Conservation (phyloP, 2,329 filamentous ascomycete species). For the Aspergillus floridensis region DNA sequence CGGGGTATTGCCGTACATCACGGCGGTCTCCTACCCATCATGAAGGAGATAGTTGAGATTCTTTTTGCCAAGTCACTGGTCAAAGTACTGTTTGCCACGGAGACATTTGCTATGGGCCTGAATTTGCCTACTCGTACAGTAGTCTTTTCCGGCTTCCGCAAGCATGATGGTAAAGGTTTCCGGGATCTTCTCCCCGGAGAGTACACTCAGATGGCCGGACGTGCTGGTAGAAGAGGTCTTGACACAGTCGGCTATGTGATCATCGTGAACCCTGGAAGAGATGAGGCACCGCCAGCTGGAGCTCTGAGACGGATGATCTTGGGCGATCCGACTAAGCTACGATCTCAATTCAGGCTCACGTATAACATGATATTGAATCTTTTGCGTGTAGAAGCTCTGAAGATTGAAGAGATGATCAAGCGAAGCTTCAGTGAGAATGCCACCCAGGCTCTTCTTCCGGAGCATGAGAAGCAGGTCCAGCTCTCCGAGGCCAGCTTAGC, state of each 20-base stretch:
- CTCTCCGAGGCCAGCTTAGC: conserved; percentile 86
- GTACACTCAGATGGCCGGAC: conserved; percentile 97
- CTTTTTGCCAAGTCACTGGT: conserved; percentile 92
- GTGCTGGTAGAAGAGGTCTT: conserved; percentile 87
- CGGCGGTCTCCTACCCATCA: conserved; percentile 88
- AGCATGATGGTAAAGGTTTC: conserved; percentile 91
- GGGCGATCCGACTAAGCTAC: conserved; percentile 88
- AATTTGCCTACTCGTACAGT: conserved; percentile 95
- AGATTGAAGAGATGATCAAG: conserved; percentile 99
- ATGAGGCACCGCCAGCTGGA: conserved; percentile 82
- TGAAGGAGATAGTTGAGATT: conserved; percentile 97
- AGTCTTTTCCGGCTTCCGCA: conserved; percentile 94
- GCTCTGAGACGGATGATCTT: conserved; percentile 91
- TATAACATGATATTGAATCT: conserved; percentile 99
- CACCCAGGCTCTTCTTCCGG: conserved; percentile 87
- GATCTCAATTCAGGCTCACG: conserved; percentile 92
- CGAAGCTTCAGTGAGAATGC: conserved; percentile 98
- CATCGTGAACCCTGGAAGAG: conserved; percentile 75
- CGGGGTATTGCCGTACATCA: conserved; percentile 95
- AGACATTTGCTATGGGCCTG: conserved; percentile 97
- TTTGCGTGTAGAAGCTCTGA: conserved; percentile 88
- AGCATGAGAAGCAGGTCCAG: conserved; percentile 93
- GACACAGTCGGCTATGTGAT: conserved; percentile 93
- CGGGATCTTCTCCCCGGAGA: conserved; percentile 89
- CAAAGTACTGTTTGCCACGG: conserved; percentile 94